Evolutionary conservation across 306 rosid genomes (phyloP).

Genomic region (Dalbergia oliveri): DNA sequence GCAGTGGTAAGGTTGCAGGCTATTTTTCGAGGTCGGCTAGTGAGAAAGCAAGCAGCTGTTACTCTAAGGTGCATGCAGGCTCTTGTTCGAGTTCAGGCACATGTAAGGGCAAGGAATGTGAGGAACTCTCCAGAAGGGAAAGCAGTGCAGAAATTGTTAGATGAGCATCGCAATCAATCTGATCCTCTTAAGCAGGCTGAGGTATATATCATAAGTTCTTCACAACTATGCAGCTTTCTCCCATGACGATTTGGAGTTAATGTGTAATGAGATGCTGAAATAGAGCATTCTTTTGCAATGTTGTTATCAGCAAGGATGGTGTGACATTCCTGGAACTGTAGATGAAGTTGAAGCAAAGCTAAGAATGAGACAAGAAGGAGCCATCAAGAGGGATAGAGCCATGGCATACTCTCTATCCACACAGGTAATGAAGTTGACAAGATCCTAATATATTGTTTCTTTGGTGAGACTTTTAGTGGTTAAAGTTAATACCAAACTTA

Average conservation of each 20-base stretch:
- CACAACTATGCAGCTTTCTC: conserved; percentile 7
- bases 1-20: conserved; percentile 94
- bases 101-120: conserved; percentile 71
- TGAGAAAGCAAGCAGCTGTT: conserved; percentile 90
- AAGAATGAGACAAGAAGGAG: conserved; percentile 78
- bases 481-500: conserved; percentile 16
- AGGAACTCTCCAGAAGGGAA: conserved; percentile 60
- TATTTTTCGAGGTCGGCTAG: conserved; percentile 79
- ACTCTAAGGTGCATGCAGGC: conserved; percentile 98
- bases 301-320: conserved; percentile 83
- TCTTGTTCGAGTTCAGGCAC: conserved; percentile 84
- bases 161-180: conserved; percentile 48
- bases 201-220: conserved; percentile 48
- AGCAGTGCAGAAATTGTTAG: conserved; percentile 50
- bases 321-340: conserved; percentile 73
- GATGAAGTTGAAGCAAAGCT: conserved; percentile 80
- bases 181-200: conserved; percentile 66
- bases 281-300: not conserved
- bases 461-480: not conserved
- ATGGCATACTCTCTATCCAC: conserved; percentile 75
- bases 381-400: conserved; percentile 83
- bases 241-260: conserved; percentile 7
- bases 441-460: conserved; percentile 4
- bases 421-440: conserved; percentile 67
- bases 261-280: conserved; percentile 28